A percentile compares a stretch with the other conserved stretches of the same genome.
Conservation (phyloP, 805 yeast species). For the Ogataea salicorniae region DNA sequence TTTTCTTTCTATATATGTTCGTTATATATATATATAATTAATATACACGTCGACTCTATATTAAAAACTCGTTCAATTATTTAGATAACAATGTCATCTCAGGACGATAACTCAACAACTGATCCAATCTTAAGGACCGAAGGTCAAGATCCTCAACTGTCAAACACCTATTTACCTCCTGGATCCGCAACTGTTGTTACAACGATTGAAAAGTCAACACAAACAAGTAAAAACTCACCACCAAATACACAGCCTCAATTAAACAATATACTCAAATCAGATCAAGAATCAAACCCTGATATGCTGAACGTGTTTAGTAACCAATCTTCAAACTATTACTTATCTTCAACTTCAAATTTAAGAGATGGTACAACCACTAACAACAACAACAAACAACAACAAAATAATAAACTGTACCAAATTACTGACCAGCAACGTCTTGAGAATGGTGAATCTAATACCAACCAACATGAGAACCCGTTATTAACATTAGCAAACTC, state of each 20-base stretch:
- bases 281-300: slow-evolving; percentile 1
- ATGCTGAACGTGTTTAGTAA: neutral
- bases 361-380: slow-evolving; percentile 8
- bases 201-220: neutral
- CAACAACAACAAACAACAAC: neutral
- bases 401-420: neutral
- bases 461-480: slow-evolving; percentile 21
- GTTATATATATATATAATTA: too few species aligned
- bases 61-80: neutral
- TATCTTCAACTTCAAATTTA: slow-evolving; percentile 17
- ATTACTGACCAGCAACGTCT: too few species aligned
- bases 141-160: slow-evolving; percentile 2
- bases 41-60: neutral
- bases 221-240: neutral
- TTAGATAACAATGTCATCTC: neutral
- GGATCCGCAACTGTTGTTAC: neutral
- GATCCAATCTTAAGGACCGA: slow-evolving; percentile 13
- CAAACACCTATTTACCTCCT: too few species aligned
- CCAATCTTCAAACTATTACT: slow-evolving; percentile 3
- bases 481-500: slow-evolving; percentile 29
- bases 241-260: slow-evolving; percentile 22
- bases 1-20: too few species aligned
- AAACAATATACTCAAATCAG: neutral
- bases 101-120: slow-evolving; percentile 13
- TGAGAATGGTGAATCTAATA: neutral